Percentiles rank a stretch among this genome's conserved stretches.
Evolutionary conservation across 225 moss, liverwort and hornwort species (phyloP).

Genomic region (Pseudisothecium myosuroides): DNA sequence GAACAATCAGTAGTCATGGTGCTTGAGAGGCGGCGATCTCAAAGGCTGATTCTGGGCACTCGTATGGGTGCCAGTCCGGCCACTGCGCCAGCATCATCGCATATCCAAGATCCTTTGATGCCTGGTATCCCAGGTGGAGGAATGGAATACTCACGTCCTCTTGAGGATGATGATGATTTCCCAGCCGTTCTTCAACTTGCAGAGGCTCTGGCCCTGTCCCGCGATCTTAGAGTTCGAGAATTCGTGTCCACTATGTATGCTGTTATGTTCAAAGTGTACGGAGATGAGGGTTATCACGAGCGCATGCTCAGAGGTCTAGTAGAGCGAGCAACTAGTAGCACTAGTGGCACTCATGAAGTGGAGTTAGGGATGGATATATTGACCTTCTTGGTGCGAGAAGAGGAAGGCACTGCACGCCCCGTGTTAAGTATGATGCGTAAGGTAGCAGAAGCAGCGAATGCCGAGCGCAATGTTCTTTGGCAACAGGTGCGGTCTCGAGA

Average conservation of each 20-base stretch:
- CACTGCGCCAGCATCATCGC: conserved; percentile 27
- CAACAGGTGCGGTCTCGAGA: conserved; percentile 81
- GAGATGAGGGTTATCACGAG: conserved; percentile 92
- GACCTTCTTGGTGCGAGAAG: conserved; percentile 94
- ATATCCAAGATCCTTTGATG: conserved; percentile 70
- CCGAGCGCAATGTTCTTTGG: conserved; percentile 87
- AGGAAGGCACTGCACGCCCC: conserved; percentile 94
- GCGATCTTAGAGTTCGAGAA: conserved; percentile 84
- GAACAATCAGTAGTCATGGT: conserved; percentile 99
- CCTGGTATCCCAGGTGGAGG: conserved; percentile 59
- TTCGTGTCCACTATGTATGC: conserved; percentile 96
- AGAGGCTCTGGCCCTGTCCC: conserved; percentile 75
- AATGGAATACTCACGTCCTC: conserved; percentile 44
- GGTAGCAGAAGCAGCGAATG: conserved; percentile 73
- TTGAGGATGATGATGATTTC: conserved; percentile 89
- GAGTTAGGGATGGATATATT: conserved; percentile 97
- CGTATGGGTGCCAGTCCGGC: conserved; percentile 47
- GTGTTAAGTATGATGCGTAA: conserved; percentile 92
- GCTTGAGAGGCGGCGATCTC: conserved; percentile 88
- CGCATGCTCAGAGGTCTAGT: conserved; percentile 94
- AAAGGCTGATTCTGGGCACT: conserved; percentile 75
- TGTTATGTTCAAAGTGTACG: conserved; percentile 99
- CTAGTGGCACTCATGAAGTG: conserved; percentile 83
- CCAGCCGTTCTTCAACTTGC: conserved; percentile 93
- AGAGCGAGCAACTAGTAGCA: conserved; percentile 88